A percentile compares a stretch with the other conserved stretches of the same genome.
These are phyloP conservation scores for Aleurites moluccanus DNA, from an alignment of 441 rosid species.

Conservation along the genomic window DNA sequence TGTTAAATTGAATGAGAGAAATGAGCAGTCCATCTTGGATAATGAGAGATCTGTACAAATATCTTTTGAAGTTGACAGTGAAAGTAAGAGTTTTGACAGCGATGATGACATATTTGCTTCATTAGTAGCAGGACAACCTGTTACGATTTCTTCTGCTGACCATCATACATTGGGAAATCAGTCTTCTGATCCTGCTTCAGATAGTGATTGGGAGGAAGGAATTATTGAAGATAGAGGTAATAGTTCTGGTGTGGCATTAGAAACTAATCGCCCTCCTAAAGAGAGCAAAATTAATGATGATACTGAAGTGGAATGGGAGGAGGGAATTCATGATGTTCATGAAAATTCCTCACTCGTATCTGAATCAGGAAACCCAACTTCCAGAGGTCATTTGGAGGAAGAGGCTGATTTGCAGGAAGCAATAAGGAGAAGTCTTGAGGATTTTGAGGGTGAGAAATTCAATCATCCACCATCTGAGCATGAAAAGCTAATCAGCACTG, in stretches of 20 bases:
- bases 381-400: conserved; percentile 71
- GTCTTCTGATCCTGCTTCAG: conserved; percentile 51
- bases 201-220: conserved; percentile 74
- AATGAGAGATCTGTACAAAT: conserved; percentile 53
- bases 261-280: conserved; percentile 32
- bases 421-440: conserved; percentile 79
- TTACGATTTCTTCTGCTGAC: conserved; percentile 40
- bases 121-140: conserved; percentile 63
- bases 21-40: conserved; percentile 32
- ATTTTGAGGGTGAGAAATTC: conserved; percentile 36
- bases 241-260: conserved; percentile 33
- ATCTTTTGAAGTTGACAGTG: conserved; percentile 68
- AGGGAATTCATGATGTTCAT: conserved; percentile 39
- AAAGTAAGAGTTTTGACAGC: conserved; percentile 39
- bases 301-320: conserved; percentile 74
- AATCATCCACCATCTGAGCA: conserved; percentile 24
- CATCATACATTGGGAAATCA: conserved; percentile 35
- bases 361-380: conserved; percentile 39
- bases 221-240: conserved; percentile 31
- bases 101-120: conserved; percentile 77
- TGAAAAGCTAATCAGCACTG: conserved; percentile 27
- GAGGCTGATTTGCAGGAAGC: conserved; percentile 89
- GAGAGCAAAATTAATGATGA: conserved; percentile 43
- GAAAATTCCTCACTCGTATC: conserved; percentile 27
- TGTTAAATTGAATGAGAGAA: conserved; percentile 36